Base-by-base conservation (phyloP, 1,139 yeast species). In the Yamadazyma pseudoaaseri region DNA sequence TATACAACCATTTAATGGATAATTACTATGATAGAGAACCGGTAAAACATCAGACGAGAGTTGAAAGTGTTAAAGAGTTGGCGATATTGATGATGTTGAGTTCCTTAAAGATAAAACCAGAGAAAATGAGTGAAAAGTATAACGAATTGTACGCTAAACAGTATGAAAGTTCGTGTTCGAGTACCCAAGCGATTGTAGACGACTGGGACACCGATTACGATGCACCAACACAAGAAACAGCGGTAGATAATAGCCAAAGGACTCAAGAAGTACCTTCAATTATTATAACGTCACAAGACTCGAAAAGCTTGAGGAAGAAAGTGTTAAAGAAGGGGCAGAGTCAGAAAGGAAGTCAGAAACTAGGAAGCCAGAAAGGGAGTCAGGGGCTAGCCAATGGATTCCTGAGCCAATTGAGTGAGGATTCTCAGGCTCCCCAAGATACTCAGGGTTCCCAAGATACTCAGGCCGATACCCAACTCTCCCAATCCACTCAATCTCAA, bases 11-110 rank as follows among this genome's bases (percentile, higher is more conserved):
- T 14, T 31, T 49, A 18, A 27, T 28, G 12, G 27, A 34, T 2
- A 29, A 35, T 5, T 48, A 42, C 31, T 41, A 40, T 18, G 27
- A 34, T 21, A 21, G 36, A 15, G 29, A 33, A 11, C 33, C 33
- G 7, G 33, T 47, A 4, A 36, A 38, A 16, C 21, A 38, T 6
- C 45, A 41, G 20, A 59, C 57, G 20, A 32, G 42, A n/a, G 13
- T 30, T 3, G 23, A 13, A 5, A 39, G 44, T 16, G 38, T 57
- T 14, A 48, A 45, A 13, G 38, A 46, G 27, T 35, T 52, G 10
- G 41, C 59, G 2, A 41, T 57, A 3, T 31, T 55, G 13, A 30
- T 60, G 9, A 62, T 61, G 0, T 25, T 58, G 4, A 48, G 64
- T 12, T 40, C 58, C 5, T 48, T 58, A n/a, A 61, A 57, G 37